phyloP scores from a whole-genome alignment of 225 moss, liverwort and hornwort species.

The Antitrichia curtipendula region DNA sequence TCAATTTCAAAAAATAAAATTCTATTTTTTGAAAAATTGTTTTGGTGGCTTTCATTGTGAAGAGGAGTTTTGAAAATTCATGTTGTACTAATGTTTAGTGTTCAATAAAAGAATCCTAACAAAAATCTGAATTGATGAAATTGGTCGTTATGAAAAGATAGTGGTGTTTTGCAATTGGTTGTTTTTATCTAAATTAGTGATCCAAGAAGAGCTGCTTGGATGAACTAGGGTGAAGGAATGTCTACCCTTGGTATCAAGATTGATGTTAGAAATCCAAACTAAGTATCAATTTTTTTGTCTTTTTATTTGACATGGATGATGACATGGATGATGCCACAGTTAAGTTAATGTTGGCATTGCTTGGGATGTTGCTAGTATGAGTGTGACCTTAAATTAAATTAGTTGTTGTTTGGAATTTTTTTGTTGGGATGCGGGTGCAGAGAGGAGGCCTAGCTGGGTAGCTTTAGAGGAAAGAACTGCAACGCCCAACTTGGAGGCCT shows the following conservation, averaged over 20 bases:
- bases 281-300: neutral
- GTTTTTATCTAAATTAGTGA: no score
- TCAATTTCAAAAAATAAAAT: no score
- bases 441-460: constrained; percentile 24
- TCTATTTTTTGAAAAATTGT: no score
- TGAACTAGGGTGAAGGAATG: neutral
- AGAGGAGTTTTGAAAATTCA: neutral
- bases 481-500: neutral
- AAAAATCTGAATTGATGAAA: neutral
- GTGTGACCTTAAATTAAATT: neutral
- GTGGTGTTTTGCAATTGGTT: neutral
- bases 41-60: no score
- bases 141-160: neutral
- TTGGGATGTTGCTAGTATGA: neutral
- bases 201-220: neutral
- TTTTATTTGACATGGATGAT: neutral
- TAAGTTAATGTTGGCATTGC: neutral
- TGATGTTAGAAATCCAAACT: no score
- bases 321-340: neutral
- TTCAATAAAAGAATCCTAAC: no score
- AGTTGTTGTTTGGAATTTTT: neutral
- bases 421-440: neutral
- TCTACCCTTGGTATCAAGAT: no score
- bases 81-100: neutral
- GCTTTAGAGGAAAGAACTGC: constrained; percentile 12